Evolutionary conservation across 352 stramenopile species (phyloP), one percentile per base, ranked within the genome.

Genomic region (Globisporangium radiosum): DNA sequence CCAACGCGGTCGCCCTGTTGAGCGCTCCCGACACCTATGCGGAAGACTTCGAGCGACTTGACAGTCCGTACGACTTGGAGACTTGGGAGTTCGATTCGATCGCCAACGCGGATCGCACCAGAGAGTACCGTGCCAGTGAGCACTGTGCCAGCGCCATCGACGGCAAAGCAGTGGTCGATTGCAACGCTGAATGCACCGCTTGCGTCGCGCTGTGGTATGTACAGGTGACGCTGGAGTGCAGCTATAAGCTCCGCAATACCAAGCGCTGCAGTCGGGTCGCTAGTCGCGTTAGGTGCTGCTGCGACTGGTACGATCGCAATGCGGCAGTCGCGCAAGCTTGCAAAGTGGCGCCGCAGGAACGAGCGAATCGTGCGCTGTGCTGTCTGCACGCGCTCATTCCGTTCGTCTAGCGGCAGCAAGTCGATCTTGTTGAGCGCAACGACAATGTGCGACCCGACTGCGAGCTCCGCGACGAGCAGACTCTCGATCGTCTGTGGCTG

Each of bases 401-500:
- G 74, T 54, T 92, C 75, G 3, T 69, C 15, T 14, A 78, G 71
- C 0, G 88, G 71, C 53, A 99, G 77, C 55, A 99, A 67, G 70
- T 99, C 97, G 45, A 97, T 84, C 80, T 99, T 99, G 69, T 99
- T 99, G 7, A 99, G 75, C 1, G 68, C 76, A 7, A 98, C 88
- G 14, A 99, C 77, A 40, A 99, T 79, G 42, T 97, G 73, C 44
- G 92, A 75, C 14, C 82, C 61, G 2, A 85, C 86, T 0, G 87
- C 92, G 40, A 99, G 87, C 71, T 98, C 87, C 6, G 90, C 95
- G 52, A 99, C 88, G 37, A 99, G 80, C 6, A 99, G 78, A 60
- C 97, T 99, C 85, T 99, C 97, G 36, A 97, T 92, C 10, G 97
- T 99, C 82, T 99, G 97, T 3, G 96, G 88, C 72, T 99, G 97